Conservation (phyloP, 495 filamentous ascomycete genomes). For the Penicillium bovifimosum region DNA sequence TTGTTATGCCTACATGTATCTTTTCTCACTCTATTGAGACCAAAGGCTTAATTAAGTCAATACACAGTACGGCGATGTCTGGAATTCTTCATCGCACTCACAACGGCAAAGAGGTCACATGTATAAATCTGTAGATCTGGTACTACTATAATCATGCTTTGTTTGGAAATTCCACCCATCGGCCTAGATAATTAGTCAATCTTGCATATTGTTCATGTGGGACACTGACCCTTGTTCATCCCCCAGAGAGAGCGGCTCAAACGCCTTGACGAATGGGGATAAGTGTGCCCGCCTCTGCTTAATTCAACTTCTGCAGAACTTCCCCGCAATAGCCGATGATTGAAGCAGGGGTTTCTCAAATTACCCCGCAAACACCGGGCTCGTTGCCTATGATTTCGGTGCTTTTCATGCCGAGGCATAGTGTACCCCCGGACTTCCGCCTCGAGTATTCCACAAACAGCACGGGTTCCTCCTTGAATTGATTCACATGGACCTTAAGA, state of each 20-base stretch:
- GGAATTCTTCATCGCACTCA: too few species aligned
- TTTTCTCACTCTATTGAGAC: too few species aligned
- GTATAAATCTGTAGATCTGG: too few species aligned
- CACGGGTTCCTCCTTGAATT: constrained; percentile 5
- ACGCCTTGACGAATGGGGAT: constrained; percentile 7
- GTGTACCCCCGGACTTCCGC: not conserved
- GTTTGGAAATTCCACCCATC: not conserved
- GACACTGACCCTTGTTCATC: not conserved
- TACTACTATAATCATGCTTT: too few species aligned
- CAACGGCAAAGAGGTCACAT: too few species aligned
- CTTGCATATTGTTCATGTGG: not conserved
- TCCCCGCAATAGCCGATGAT: not conserved
- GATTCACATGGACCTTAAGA: not conserved
- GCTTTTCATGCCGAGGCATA: not conserved
- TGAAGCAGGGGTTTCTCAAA: not conserved
- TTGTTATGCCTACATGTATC: too few species aligned
- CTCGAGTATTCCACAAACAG: constrained; percentile 14
- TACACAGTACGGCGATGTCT: too few species aligned
- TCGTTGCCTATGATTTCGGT: not conserved
- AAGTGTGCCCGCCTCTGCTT: not conserved
- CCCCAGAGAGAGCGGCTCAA: not conserved
- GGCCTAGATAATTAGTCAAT: not conserved
- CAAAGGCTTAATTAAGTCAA: too few species aligned
- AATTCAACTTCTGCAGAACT: not conserved
- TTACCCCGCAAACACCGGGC: not conserved